Evolutionary conservation across 148 eudicot genomes (phyloP).

Genomic region (Rhododendron kiyosumense): DNA sequence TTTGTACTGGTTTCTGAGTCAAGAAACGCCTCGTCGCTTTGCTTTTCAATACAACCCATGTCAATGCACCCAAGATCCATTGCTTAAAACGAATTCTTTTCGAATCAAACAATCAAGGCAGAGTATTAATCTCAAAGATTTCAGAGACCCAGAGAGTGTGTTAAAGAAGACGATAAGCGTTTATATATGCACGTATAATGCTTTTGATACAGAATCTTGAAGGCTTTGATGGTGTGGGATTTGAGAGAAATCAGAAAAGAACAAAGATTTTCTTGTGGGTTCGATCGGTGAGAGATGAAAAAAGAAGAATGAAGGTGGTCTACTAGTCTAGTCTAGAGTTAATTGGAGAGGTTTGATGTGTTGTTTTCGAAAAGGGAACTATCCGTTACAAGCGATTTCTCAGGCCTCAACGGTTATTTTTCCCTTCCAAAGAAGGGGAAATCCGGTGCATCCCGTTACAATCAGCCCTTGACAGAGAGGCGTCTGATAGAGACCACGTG

Average conservation of each 20-base stretch:
- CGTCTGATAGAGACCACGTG: neutral
- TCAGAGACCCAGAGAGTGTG: neutral
- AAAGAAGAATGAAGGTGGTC: neutral
- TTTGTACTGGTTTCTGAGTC: slow-evolving; percentile 11
- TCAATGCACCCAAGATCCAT: slow-evolving; percentile 82
- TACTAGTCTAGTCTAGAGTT: neutral
- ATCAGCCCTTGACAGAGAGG: neutral
- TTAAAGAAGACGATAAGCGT: neutral
- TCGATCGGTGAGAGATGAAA: neutral
- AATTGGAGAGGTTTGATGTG: neutral
- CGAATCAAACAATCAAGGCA: neutral
- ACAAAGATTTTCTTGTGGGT: neutral
- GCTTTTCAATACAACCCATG: slow-evolving; percentile 59
- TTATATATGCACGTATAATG: neutral
- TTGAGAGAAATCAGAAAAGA: neutral
- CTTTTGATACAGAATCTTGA: neutral
- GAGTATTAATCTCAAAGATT: neutral
- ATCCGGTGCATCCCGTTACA: neutral
- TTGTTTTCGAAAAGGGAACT: slow-evolving; percentile 12
- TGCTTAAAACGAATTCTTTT: neutral
- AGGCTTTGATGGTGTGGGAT: neutral
- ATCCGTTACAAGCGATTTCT: slow-evolving; percentile 40
- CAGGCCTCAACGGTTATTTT: slow-evolving; percentile 39
- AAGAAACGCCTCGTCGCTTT: slow-evolving; percentile 11
- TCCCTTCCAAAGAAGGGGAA: slow-evolving; percentile 2